Conservation (phyloP, 2,329 filamentous ascomycete genomes). For the Neobulgaria alba region DNA sequence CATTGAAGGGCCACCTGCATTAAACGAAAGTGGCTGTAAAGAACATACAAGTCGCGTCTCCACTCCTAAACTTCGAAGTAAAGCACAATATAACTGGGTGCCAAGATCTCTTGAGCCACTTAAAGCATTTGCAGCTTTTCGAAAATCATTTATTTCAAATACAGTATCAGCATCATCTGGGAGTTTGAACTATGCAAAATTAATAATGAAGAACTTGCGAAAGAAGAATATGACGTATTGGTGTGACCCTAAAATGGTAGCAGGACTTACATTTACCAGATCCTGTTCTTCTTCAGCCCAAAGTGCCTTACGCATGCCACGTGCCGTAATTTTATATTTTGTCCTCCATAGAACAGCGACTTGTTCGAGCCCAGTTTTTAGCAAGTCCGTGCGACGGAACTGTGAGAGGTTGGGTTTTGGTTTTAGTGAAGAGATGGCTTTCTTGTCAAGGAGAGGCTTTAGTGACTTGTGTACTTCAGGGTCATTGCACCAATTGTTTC, state of each 20-base stretch:
- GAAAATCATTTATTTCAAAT: conserved; percentile 64
- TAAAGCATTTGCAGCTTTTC: conserved; percentile 56
- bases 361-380: conserved; percentile 71
- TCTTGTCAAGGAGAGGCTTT: conserved; percentile 55
- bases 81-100: conserved; percentile 80
- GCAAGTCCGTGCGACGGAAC: conserved; percentile 65
- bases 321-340: conserved; percentile 62
- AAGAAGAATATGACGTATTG: conserved; percentile 10
- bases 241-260: no score
- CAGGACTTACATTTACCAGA: conserved; percentile 47
- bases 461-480: conserved; percentile 56
- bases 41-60: conserved; percentile 82
- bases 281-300: conserved; percentile 66
- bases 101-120: conserved; percentile 83
- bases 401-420: conserved; percentile 61
- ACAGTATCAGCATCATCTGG: conserved; percentile 47
- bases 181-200: conserved; percentile 18
- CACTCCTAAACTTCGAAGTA: conserved; percentile 76
- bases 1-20: conserved; percentile 34
- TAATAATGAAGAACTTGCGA: background rate
- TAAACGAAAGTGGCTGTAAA: conserved; percentile 60
- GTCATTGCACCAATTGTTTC: conserved; percentile 89
- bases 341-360: conserved; percentile 57
- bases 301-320: conserved; percentile 59
- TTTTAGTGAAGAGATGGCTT: conserved; percentile 58